phyloP scores from a whole-genome alignment of 495 filamentous ascomycete species.

The Pyrenula massariospora region DNA sequence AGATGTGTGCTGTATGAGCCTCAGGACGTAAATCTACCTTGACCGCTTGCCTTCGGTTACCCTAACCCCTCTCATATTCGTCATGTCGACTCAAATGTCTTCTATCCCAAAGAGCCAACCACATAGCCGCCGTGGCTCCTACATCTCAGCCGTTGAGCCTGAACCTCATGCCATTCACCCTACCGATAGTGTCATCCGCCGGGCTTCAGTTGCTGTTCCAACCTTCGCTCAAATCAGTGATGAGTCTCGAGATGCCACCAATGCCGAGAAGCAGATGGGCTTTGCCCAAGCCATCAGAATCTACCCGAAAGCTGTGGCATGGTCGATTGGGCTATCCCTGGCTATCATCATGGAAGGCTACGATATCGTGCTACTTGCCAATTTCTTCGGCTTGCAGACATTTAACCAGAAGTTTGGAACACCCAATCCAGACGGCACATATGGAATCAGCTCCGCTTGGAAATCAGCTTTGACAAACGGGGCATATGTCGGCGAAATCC shows the following conservation, averaged over 20 bases:
- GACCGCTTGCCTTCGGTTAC: too few relatives aligned
- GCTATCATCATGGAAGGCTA: constrained; percentile 40
- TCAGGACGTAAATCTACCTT: too few relatives aligned
- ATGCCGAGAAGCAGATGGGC: neutral
- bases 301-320: constrained; percentile 35
- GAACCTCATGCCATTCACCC: too few relatives aligned
- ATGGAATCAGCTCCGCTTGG: constrained; percentile 39
- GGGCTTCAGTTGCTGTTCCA: too few relatives aligned
- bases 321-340: constrained; percentile 31
- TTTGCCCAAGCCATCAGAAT: neutral
- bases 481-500: constrained; percentile 44
- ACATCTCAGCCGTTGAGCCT: too few relatives aligned
- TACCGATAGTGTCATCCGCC: too few relatives aligned
- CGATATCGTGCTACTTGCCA: constrained; percentile 29
- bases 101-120: too few relatives aligned
- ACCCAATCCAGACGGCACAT: constrained; percentile 16
- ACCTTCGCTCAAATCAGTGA: too few relatives aligned
- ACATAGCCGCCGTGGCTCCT: too few relatives aligned
- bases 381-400: constrained; percentile 20
- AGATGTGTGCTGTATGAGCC: too few relatives aligned
- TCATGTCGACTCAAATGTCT: too few relatives aligned
- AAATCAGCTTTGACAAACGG: constrained; percentile 57
- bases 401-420: constrained; percentile 28
- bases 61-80: too few relatives aligned
- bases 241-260: neutral